Evolutionary conservation across 1,139 yeast species (phyloP).

Genomic region (Pneumocystis canis): DNA sequence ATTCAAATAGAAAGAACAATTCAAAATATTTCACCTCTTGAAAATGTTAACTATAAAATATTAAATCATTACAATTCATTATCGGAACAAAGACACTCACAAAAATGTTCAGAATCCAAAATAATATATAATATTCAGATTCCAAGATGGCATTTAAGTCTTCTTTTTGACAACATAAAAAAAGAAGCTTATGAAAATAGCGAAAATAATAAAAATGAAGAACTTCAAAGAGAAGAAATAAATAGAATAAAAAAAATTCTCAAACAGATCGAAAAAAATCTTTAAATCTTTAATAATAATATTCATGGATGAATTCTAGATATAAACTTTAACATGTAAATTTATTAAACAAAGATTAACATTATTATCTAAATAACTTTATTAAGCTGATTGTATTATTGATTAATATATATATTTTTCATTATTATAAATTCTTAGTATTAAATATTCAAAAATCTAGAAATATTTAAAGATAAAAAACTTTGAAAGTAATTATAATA

Average conservation of each 20-base stretch:
- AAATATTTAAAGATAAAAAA: too few relatives aligned
- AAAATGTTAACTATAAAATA: background rate
- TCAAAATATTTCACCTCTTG: background rate
- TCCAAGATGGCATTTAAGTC: background rate
- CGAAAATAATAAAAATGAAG: background rate
- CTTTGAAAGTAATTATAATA: too few relatives aligned
- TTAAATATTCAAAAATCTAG: too few relatives aligned
- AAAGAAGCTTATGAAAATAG: background rate
- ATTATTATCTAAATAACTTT: background rate
- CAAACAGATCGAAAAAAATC: background rate
- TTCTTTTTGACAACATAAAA: background rate
- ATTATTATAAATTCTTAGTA: background rate
- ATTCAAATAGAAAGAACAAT: background rate
- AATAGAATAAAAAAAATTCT: background rate
- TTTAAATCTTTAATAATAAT: background rate
- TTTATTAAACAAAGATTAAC: background rate
- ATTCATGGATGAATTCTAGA: background rate
- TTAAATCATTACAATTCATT: background rate
- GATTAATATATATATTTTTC: background rate
- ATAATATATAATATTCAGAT: background rate
- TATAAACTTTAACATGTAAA: background rate
- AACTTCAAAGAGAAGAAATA: background rate
- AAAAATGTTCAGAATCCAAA: background rate
- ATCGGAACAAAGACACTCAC: background rate
- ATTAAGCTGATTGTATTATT: background rate